Evolutionary conservation across 208 protist genomes (phyloP).

Genomic region (Leishmania mexicana): DNA sequence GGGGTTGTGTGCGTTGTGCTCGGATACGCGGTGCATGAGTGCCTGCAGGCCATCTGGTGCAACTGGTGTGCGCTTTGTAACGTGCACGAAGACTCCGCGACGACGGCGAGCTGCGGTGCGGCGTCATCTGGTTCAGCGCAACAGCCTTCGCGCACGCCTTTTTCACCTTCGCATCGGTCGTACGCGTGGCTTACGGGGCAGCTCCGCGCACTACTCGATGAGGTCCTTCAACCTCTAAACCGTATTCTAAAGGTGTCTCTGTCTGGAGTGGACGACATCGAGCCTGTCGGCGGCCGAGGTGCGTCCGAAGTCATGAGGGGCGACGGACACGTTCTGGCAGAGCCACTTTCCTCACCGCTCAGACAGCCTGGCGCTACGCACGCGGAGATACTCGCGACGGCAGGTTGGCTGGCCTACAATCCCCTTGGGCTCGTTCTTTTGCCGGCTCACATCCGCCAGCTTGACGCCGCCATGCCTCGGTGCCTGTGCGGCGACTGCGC

Average conservation of each 20-base stretch:
- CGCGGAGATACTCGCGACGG: neutral
- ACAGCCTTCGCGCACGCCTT: neutral
- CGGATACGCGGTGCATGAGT: slow-evolving; percentile 22
- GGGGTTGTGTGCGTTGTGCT: slow-evolving; percentile 16
- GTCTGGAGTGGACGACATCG: neutral
- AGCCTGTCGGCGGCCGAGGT: neutral
- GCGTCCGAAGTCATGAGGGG: neutral
- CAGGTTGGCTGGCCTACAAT: slow-evolving; percentile 24
- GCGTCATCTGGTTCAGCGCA: neutral
- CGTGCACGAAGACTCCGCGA: neutral
- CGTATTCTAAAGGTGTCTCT: slow-evolving; percentile 13
- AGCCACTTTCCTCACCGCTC: neutral
- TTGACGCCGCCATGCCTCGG: neutral
- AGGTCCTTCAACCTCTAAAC: slow-evolving; percentile 24
- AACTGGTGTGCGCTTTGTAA: neutral
- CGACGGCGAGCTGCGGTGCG: neutral
- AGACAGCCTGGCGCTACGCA: neutral
- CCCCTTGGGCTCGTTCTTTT: slow-evolving; percentile 20
- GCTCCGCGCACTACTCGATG: slow-evolving; percentile 9
- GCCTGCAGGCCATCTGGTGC: slow-evolving; percentile 1
- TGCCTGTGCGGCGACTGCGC: neutral
- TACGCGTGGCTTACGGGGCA: slow-evolving; percentile 21
- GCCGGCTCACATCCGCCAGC: slow-evolving; percentile 1
- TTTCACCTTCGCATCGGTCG: neutral
- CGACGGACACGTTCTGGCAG: neutral